Evolutionary conservation across 345 rosid species (phyloP), one percentile per base, ranked within the genome.

Genomic region (Rhodamnia rubescens): DNA sequence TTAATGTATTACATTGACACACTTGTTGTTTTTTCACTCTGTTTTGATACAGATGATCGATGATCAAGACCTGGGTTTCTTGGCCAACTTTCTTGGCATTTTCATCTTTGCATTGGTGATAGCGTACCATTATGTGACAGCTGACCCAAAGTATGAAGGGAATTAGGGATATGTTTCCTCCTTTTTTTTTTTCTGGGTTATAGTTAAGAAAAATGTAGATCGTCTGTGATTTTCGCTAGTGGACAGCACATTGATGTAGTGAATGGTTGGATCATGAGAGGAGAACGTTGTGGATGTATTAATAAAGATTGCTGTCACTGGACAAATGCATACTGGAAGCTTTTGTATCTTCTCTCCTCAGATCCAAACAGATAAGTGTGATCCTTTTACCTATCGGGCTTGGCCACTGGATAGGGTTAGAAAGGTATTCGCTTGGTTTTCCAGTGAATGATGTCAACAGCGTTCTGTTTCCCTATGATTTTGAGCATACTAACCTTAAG

Each of bases 111-210:
- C 87, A 3, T 88, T 93, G 90, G 96, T 96, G 85, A 93, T 95
- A 22, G 98, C 98, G 1, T 95, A 96, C 89, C 99, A 95, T 86
- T 95, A 90, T 61, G 94, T 94, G 84, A 84, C 92, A 90, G 98
- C 96, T 84, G 98, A 95, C 85, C 96, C 98, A 24, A 95, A 94
- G 85, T 94, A 89, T 82, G 98, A 94, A 84, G 91, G 93, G 87
- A 92, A 83, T 36, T 86, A 81, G 86, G 78, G 80, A 69, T 69
- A 69, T 69, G 80, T 69, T 69, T 69, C 80, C 47, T 49, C 56
- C 11, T 20, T 27, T 6, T 16, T 59, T 36, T 49, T 9, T 26
- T 75, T 49, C n/a, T 26, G 47, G 78, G 32, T 14, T 81, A 53
- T 82, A n/a, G 82, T 47, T 81, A 49, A 29, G 51, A 54, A 82